Base-by-base conservation (phyloP, 306 rosid genomes). In the Trichosanthes cucumerina region DNA sequence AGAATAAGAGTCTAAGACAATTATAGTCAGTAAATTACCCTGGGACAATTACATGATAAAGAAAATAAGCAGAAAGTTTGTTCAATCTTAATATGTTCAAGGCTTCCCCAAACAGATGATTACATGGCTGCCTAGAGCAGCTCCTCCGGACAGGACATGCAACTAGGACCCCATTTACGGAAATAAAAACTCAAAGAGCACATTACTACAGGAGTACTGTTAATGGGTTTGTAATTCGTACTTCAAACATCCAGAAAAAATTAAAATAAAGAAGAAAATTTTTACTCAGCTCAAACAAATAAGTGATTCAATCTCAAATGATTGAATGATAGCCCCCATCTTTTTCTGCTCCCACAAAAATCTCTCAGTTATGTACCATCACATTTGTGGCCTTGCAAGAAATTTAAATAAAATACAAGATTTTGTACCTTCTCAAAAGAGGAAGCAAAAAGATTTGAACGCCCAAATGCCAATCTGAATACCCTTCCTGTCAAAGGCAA, bases 391-490 rank as follows among this genome's bases (percentile, higher is more conserved):
- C 64, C 23, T 56, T 18, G 58, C 19, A 78, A 76, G 47, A 47
- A 72, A 69, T 12, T 43, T 44, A 7, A 70, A 70, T 70, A 70
- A 79, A 53, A 63, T 36, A 28, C 12, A 73, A 43, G 43, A 39
- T 2, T 77, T 78, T 36, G 41, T 63, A 93, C 98, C 94, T 87
- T 77, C 65, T 83, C 85, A 81, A 88, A 93, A 68, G 95, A 88
- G 79, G 96, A 90, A 79, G 88, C 83, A 86, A 93, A 93, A 64
- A 93, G 94, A 78, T 84, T 89, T 21, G 94, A 87, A 80, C 82
- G 79, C 21, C 97, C 96, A 86, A 91, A 91, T 68, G 97, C 93
- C 56, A 89, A 80, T 53, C 77, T 89, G 79, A 89, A 89, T 39
- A 81, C 88, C 84, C 83, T 91, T 75, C 90, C 96, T 0, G 90